phyloP scores from a whole-genome alignment of 129 eudicot species.

The Flaveria trinervia region DNA sequence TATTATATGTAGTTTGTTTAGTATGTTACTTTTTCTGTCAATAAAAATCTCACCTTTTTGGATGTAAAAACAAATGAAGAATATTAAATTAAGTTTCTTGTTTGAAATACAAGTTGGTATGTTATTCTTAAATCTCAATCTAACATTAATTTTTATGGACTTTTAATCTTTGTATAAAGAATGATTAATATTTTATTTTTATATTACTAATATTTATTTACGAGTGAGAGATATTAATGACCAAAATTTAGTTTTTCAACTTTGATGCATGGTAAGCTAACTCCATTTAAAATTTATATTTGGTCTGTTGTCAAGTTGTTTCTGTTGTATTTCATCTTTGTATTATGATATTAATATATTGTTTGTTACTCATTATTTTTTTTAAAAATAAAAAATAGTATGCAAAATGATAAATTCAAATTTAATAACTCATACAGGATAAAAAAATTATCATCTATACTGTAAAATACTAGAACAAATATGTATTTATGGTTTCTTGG shows the following conservation, averaged over 20 bases:
- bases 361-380: not conserved
- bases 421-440: not conserved
- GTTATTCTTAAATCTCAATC: not conserved
- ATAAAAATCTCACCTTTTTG: constrained; percentile 1
- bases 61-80: not conserved
- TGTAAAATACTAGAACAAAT: not conserved
- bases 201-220: not conserved
- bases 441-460: too few relatives aligned
- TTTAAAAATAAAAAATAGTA: too few relatives aligned
- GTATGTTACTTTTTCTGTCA: constrained; percentile 22
- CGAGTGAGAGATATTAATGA: not conserved
- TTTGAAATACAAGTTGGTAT: not conserved
- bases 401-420: too few relatives aligned
- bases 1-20: constrained; percentile 30
- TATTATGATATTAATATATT: too few relatives aligned
- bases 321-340: not conserved
- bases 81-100: not conserved
- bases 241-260: not conserved
- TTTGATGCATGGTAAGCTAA: not conserved
- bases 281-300: not conserved
- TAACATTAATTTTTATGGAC: not conserved
- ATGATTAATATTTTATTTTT: not conserved
- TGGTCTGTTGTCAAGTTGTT: not conserved
- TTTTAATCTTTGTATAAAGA: not conserved
- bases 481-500: too few relatives aligned